phyloP scores from a whole-genome alignment of 2,329 filamentous ascomycete genomes.

The Hymenoscyphus albidus region DNA sequence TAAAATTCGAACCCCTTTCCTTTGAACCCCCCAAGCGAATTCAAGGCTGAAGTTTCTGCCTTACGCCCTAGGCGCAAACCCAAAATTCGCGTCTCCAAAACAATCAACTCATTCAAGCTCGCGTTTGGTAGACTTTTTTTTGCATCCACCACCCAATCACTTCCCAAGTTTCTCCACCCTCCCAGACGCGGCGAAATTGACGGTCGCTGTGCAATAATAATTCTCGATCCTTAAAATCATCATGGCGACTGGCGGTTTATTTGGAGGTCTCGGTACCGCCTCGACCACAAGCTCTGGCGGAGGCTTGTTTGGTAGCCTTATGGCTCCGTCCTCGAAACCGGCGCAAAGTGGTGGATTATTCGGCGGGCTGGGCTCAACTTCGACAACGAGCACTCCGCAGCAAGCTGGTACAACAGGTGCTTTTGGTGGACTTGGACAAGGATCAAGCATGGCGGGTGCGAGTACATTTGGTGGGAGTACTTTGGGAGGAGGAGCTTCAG shows the following conservation, averaged over 20 bases:
- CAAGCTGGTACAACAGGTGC: not conserved
- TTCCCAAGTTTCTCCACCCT: slow-evolving; percentile 16
- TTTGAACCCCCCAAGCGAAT: not conserved
- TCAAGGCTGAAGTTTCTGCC: not conserved
- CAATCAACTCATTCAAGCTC: not conserved
- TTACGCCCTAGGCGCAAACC: not conserved
- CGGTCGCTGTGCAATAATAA: not conserved
- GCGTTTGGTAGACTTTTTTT: not conserved
- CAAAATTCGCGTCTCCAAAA: slow-evolving; percentile 1
- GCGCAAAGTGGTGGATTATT: not conserved
- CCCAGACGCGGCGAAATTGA: slow-evolving; percentile 26
- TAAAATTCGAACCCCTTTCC: not conserved
- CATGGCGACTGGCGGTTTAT: slow-evolving; percentile 11
- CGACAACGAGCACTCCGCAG: slow-evolving; percentile 1
- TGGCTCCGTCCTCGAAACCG: not conserved
- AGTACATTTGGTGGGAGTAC: slow-evolving; percentile 2
- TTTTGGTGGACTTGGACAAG: not conserved
- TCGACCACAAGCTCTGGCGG: not conserved
- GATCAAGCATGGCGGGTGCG: not conserved
- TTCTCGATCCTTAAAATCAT: not conserved
- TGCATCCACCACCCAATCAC: not conserved
- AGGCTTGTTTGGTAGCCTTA: slow-evolving; percentile 6
- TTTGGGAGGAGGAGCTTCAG: slow-evolving; percentile 17
- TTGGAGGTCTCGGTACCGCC: slow-evolving; percentile 10
- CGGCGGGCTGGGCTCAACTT: slow-evolving; percentile 3